These are phyloP conservation scores for Cladophialophora exuberans DNA, from an alignment of 2,329 filamentous ascomycete genomes.

Conservation along the genomic window DNA sequence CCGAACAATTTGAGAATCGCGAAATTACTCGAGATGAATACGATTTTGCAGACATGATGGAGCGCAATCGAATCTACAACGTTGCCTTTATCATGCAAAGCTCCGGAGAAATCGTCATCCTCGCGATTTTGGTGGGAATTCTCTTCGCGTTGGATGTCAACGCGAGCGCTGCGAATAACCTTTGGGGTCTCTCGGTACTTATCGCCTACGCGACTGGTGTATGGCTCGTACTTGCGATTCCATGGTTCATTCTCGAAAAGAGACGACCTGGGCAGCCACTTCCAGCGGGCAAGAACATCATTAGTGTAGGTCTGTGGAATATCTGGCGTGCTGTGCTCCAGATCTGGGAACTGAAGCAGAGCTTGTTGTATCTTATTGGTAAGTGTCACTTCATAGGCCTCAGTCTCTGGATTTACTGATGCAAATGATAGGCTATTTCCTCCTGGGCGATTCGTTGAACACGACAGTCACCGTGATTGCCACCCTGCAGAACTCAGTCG, in stretches of 20 bases:
- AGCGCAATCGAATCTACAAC: constrained; percentile 66
- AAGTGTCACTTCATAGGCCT: constrained; percentile 15
- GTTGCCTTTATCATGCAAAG: constrained; percentile 67
- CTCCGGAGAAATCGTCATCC: constrained; percentile 63
- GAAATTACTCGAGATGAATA: constrained; percentile 63
- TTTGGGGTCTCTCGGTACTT: constrained; percentile 67
- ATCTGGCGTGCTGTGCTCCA: constrained; percentile 60
- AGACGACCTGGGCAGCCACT: constrained; percentile 61
- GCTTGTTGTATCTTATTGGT: constrained; percentile 66
- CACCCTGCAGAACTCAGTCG: constrained; percentile 67
- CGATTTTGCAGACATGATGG: constrained; percentile 63
- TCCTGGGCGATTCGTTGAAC: constrained; percentile 71
- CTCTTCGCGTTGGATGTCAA: constrained; percentile 65
- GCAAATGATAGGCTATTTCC: constrained; percentile 57
- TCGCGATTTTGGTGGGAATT: constrained; percentile 67
- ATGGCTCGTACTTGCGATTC: constrained; percentile 66
- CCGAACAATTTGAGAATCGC: constrained; percentile 54
- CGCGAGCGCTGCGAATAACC: constrained; percentile 63
- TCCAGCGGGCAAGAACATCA: constrained; percentile 48
- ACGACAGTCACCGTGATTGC: constrained; percentile 70
- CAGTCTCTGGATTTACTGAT: background rate
- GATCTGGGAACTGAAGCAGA: constrained; percentile 68
- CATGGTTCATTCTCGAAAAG: constrained; percentile 70
- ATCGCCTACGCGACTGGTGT: constrained; percentile 67
- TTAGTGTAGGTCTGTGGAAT: constrained; percentile 66